Base-by-base conservation (phyloP, 2,329 filamentous ascomycete genomes). In the Cercospora nicotianae region DNA sequence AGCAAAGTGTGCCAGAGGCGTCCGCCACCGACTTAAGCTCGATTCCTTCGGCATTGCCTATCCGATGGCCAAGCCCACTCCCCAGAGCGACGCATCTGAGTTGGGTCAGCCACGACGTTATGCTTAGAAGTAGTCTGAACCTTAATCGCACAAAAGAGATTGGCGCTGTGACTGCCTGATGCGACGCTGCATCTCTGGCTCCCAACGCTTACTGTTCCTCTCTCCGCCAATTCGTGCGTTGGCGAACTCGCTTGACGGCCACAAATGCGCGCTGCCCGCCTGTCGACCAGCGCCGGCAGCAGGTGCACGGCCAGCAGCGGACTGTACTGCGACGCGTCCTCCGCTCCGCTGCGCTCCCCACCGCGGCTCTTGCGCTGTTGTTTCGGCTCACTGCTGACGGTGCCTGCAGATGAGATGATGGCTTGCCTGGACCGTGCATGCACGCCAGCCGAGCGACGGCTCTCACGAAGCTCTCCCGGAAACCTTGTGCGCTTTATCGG, bases 71-170 rank as follows among this genome's bases (percentile, higher is more conserved):
- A 68, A 70, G 33, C 39, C 28, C 45, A 13, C 5, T 31, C 13
- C 31, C 23, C 65, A 68, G 55, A 51, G 53, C 13, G 20, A 18
- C 55, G 23, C 61, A 31, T 28, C 13, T 51, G 55, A 63, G 20
- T 23, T 20, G 42, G 64, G 58, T 53, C 59, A 70, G 67, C 69
- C 67, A 67, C 66, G 59, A 58, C 62, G 39, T 70, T 72, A 73
- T 73, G 71, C 71, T 73, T 73, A 73, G 66, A 67, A 63, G 64
- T 69, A 73, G 67, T 48, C 60, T 58, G 58, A 71, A 73, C 64
- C 60, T 62, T 72, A 72, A 68, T 51, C 9, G 20, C 57, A 67
- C 65, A 28, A 67, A 48, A 63, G 60, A 59, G 68, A 72, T 70
- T 66, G 68, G 61, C 70, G 63, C 65, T 69, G 70, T 63, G 64